Evolutionary conservation across 495 filamentous ascomycete genomes (phyloP), one percentile per base, ranked within the genome.

Genomic region (Xylaria longipes): DNA sequence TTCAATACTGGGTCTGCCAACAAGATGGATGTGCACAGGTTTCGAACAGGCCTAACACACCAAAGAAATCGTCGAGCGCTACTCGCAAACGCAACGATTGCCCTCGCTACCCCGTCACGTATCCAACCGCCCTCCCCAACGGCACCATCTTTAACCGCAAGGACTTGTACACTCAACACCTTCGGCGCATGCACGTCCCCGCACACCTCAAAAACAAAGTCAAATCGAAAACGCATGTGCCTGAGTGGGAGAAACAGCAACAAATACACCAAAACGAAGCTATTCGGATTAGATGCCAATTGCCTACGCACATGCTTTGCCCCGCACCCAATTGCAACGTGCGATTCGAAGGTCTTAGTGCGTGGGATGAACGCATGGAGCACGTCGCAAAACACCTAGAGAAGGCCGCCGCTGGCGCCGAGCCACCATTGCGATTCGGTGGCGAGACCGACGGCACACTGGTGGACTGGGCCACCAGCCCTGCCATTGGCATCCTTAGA

Each of bases 311-410:
- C 48, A 91, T 91, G 78, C 77, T 68, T 15, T 98, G 95, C 72
- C 89, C 90, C 3, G 91, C 91, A 2, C 15, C 52, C 4, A 74
- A 69, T 73, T 98, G 95, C 76, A 72, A 65, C 0, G 45, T 77
- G 43, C 69, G 73, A 7, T 98, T 97, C 74, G 78, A 82, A 3
- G 93, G 92, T 11, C 33, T 72, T 3, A 85, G 81, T 4, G 89
- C 87, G 35, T 98, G 94, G 94, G 92, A 97, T 68, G 84, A 89
- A 57, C 85, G 94, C 27, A 93, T 97, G 89, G 95, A 98, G 80
- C 95, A 98, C 79, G 91, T 97, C 12, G 95, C 92, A 0, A 89
- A 90, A 60, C 94, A 97, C 75, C 86, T 94, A 66, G 93, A 95
- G 80, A 84, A 84, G 27, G 85, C 76, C 5, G 82, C 81, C 35